Percentiles rank a stretch among this genome's conserved stretches.
Conservation (phyloP, 495 filamentous ascomycete species). For the Opeltia flavorubescens region DNA sequence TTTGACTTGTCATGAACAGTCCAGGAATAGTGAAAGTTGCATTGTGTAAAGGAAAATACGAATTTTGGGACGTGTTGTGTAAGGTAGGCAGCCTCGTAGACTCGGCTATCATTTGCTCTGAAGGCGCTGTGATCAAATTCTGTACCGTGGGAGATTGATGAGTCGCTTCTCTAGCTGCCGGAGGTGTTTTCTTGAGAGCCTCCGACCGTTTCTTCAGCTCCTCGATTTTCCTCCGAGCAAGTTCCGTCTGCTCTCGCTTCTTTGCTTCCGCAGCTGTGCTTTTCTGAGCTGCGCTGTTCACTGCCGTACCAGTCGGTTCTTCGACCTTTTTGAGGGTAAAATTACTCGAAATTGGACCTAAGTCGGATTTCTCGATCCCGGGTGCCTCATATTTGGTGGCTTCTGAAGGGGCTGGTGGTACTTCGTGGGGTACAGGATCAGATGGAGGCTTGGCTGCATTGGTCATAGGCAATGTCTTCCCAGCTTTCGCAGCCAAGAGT, state of each 20-base stretch:
- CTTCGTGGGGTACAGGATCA: neutral
- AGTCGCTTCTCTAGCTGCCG: neutral
- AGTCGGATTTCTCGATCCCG: too few species aligned
- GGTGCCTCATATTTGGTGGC: too few species aligned
- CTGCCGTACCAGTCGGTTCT: neutral
- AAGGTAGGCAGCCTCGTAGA: neutral
- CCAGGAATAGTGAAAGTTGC: conserved; percentile 34
- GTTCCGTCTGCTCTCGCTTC: conserved; percentile 41
- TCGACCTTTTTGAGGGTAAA: neutral
- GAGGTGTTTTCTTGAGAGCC: neutral
- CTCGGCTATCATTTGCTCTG: conserved; percentile 5
- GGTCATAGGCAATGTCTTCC: conserved; percentile 18
- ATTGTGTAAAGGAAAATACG: conserved; percentile 15
- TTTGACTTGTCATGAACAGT: conserved; percentile 30
- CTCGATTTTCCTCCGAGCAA: conserved; percentile 37
- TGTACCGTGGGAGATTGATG: neutral
- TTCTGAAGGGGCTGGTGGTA: neutral
- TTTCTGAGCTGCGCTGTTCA: neutral
- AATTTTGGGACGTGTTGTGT: conserved; percentile 8
- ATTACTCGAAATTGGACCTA: too few species aligned
- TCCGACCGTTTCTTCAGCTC: conserved; percentile 26
- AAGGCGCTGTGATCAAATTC: conserved; percentile 13
- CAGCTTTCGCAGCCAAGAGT: conserved; percentile 48
- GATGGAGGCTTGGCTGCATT: neutral
- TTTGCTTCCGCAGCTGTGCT: conserved; percentile 30